Base-by-base conservation (phyloP, 1,139 yeast genomes). In the Hemisphaericaspora xylofermentans region DNA sequence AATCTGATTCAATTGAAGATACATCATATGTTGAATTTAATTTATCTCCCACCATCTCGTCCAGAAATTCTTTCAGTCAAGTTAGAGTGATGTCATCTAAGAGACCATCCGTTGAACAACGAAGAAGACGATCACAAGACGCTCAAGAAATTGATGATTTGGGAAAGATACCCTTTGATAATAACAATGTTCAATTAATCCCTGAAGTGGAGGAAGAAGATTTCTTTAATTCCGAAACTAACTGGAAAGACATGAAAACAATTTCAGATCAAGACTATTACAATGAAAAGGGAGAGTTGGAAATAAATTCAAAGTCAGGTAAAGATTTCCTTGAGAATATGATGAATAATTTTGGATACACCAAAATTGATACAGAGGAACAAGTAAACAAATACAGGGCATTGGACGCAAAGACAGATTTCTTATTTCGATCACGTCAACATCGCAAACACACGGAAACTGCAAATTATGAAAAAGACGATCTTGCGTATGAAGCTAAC, bases 341-440 rank as follows among this genome's bases (percentile, higher is more conserved):
- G 17, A 54, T 47, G 22, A 57, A 55, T 22, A 50, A 61, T 37
- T 58, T 64, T 13, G 97, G 95, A 0, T 93, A 94, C 57, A 93
- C 98, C 1, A 82, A 95, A 52, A 85, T 94, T 10, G 89, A 91
- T 32, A 86, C 85, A 2, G 95, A 89, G 52, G 84, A 79, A 44
- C 98, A 93, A 57, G 95, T 94, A 27, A 84, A 83, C 19, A 80
- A 82, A 49, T 87, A 86, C 48, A 72, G 81, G 16, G 80, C 76
- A 43, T 76, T 91, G 43, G 93, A 93, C 60, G 80, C 79, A 48
- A 80, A 83, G 52, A 91, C 97, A 0, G 96, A 89, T 52, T 93
- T 84, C 53, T 63, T 93, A 39, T 91, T 93, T 58, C 70, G 72
- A 38, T 49, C 49, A 33, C 45, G 46, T 28, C 49, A 18, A 43